These are phyloP conservation scores for Cyclotella sp. DNA, from an alignment of 108 stramenopile species.

Conservation along the genomic window DNA sequence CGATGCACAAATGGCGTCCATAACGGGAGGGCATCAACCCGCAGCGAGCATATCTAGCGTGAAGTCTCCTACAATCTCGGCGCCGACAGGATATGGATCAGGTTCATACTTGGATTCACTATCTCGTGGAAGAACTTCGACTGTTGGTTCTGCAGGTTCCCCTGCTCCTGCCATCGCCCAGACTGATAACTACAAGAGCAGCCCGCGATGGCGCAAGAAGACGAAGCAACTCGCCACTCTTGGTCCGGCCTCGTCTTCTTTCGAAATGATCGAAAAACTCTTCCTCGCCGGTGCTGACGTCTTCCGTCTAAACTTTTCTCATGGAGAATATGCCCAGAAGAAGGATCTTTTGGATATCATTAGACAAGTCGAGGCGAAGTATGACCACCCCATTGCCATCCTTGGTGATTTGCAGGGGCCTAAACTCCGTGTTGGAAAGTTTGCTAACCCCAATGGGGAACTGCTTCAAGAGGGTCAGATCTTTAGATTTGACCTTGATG, in stretches of 20 bases:
- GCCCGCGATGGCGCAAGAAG: slow-evolving; percentile 82
- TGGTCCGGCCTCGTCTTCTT: slow-evolving; percentile 85
- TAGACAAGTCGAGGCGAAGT: slow-evolving; percentile 88
- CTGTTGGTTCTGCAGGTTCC: slow-evolving; percentile 1
- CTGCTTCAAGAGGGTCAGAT: slow-evolving; percentile 76
- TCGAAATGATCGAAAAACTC: slow-evolving; percentile 93
- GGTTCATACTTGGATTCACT: background rate
- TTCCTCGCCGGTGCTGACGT: slow-evolving; percentile 96
- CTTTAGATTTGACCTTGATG: slow-evolving; percentile 91
- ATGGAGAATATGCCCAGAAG: slow-evolving; percentile 96
- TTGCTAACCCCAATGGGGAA: slow-evolving; percentile 79
- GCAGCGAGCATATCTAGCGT: background rate
- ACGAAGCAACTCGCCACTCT: slow-evolving; percentile 94
- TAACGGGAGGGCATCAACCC: background rate
- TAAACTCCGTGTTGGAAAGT: slow-evolving; percentile 92
- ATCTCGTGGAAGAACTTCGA: background rate
- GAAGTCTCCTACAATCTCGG: slow-evolving; percentile 5
- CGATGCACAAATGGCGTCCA: slow-evolving; percentile 29
- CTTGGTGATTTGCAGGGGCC: slow-evolving; percentile 97
- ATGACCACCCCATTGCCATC: slow-evolving; percentile 93
- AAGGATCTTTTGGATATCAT: slow-evolving; percentile 85
- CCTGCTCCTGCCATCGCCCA: background rate
- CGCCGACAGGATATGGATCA: background rate
- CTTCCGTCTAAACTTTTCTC: slow-evolving; percentile 96
- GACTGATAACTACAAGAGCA: slow-evolving; percentile 44